Evolutionary conservation across 495 filamentous ascomycete species (phyloP), one percentile per base, ranked within the genome.

Genomic region (Geoglossum glabrum): DNA sequence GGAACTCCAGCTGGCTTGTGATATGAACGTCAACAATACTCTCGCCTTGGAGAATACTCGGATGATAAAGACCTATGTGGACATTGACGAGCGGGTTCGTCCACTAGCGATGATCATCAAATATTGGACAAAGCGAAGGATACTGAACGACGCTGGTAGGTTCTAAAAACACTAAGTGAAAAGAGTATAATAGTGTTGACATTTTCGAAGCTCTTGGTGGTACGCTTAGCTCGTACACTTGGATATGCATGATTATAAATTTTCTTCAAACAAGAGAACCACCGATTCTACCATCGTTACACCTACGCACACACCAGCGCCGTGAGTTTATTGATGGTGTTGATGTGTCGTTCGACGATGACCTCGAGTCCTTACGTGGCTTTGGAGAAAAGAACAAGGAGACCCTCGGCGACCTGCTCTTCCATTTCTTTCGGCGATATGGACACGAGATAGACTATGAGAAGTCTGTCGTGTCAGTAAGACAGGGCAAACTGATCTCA

Each of bases 1-100:
- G 0, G 88, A 95, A 68, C 75, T 95, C 26, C 71, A 79, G 38
- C 73, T 98, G 59, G 85, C 88, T n/a, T 95, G 88, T 63, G 92
- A 98, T 66, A 92, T 98, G 84, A 98, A 97, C 59, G 88, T 97
- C 71, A 98, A 98, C 71, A 98, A 95, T 61, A 90, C 90, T 1
- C 62, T 90, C 49, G 92, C 92, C 0, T 70, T 98, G 60, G 90
- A 96, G 66, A 98, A 98, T 65, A 98, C 92, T 26, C 83, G 88
- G 13, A 95, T 98, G 92, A 88, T 98, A 63, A 89, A 90, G 67
- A 95, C 88, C 0, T 98, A 98, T 72, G 87, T 97, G 58, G 80
- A 93, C 64, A 85, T 95, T 58, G 92, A 97, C 67, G 79, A 90
- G 54, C 79, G 92, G 52, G 87, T 98, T 57, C 80, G 93, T 38